Percentiles rank a stretch among this genome's conserved stretches.
Conservation (phyloP, 2,329 filamentous ascomycete genomes). For the Fusarium virguliforme region DNA sequence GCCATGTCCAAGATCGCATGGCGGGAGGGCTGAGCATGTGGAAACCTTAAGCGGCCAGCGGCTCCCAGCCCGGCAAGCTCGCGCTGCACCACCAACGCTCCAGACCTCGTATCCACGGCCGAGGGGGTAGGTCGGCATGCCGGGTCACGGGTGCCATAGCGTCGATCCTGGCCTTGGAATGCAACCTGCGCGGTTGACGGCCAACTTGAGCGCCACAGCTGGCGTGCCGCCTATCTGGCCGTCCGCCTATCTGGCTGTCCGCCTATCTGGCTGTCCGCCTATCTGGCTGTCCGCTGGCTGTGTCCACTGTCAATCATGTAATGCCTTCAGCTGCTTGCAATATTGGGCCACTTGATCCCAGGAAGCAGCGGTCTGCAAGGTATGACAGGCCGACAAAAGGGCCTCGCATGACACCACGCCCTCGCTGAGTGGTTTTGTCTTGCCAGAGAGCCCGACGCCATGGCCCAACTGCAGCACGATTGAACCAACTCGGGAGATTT, state of each 20-base stretch:
- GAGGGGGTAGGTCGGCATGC: conserved; percentile 34
- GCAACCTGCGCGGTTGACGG: conserved; percentile 39
- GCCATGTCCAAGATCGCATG: conserved; percentile 22
- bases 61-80: conserved; percentile 26
- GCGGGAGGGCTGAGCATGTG: conserved; percentile 29
- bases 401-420: conserved; percentile 32
- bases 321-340: conserved; percentile 23
- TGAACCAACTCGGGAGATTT: conserved; percentile 44
- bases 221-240: conserved; percentile 18
- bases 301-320: conserved; percentile 18
- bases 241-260: conserved; percentile 15
- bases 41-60: conserved; percentile 26
- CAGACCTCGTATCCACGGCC: conserved; percentile 42
- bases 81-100: conserved; percentile 20
- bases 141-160: conserved; percentile 34
- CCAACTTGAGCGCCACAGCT: conserved; percentile 39
- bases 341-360: conserved; percentile 30
- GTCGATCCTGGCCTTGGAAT: conserved; percentile 39
- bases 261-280: conserved; percentile 12
- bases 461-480: conserved; percentile 35
- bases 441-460: conserved; percentile 27
- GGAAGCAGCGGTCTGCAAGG: conserved; percentile 28
- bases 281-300: neutral
- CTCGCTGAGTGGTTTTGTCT: conserved; percentile 30
- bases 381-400: conserved; percentile 31